Base-by-base conservation (phyloP, 495 filamentous ascomycete species). In the Podospora fimiseda region DNA sequence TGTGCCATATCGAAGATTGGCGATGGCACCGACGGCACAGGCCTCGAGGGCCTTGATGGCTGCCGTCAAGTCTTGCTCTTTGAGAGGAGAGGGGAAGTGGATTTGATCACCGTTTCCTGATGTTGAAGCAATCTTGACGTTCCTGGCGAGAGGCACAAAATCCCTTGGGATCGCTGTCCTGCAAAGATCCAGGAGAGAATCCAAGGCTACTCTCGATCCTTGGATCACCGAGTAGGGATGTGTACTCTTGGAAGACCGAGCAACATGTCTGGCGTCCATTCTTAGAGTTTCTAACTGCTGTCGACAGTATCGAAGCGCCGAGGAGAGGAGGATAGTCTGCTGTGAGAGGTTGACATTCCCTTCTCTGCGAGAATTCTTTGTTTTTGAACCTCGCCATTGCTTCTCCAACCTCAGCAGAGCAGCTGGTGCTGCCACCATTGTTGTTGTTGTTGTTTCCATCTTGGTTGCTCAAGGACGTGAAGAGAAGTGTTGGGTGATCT, bases 11-110 rank as follows among this genome's bases (percentile, higher is more conserved):
- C 75, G 73, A 43, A 87, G 62, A 61, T 85, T 72, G 13, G 79
- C 82, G 53, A 90, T 76, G 4, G 79, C 78, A 15, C 80, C 82
- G 4, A 79, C 82, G n/a, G 80, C 74, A 38, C 78, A 77, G n/a
- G 79, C 85, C 64, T 89, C 85, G 3, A 88, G 63, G 20, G 79
- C 83, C 64, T 88, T 89, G 60, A 88, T 69, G 2, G 84, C 84
- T 3, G 82, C 80, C 3, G 77, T 70, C 0, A 80, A 80, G 60
- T 89, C 83, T 9, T 84, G 84, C 63, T 88, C 84, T 59, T 83
- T 86, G 58, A 88, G 75, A 8, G 85, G 85, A 51, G 79, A 83
- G 0, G 86, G 85, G 43, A 85, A 77, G 41, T 67, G 68, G 7
- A 65, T 61, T 18, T 48, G 33, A 43, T 72, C 65, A 15, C 65